Percentiles rank a stretch among this genome's conserved stretches.
Conservation (phyloP, 768 basidiomycete species). For the Coprinellus aureogranulatus region DNA sequence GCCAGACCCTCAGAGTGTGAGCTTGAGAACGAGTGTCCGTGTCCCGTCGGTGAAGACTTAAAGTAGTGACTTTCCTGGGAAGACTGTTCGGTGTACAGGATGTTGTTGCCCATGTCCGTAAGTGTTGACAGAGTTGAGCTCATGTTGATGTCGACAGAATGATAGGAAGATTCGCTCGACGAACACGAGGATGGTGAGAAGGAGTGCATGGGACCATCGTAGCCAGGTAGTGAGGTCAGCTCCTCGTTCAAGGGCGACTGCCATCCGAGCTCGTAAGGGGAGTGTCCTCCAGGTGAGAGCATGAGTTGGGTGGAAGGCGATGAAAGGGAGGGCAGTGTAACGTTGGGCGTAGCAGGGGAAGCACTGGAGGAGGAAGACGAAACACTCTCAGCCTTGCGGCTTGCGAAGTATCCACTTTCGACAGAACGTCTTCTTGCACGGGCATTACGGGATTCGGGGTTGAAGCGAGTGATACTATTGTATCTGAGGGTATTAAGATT, state of each 20-base stretch:
- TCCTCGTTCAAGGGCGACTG: slow-evolving; percentile 32
- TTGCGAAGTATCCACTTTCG: slow-evolving; percentile 25
- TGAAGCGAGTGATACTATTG: slow-evolving; percentile 52
- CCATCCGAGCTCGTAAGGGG: slow-evolving; percentile 20
- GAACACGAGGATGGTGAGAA: slow-evolving; percentile 27
- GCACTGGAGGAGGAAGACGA: slow-evolving; percentile 41
- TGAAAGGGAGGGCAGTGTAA: slow-evolving; percentile 16
- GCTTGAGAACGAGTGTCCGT: slow-evolving; percentile 13
- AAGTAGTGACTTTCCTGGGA: slow-evolving; percentile 6
- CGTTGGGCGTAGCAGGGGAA: slow-evolving; percentile 37
- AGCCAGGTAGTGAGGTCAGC: slow-evolving; percentile 25
- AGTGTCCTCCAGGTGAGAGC: neutral
- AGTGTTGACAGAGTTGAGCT: slow-evolving; percentile 30
- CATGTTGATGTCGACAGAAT: slow-evolving; percentile 32
- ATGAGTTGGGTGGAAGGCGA: slow-evolving; percentile 19
- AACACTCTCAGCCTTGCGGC: slow-evolving; percentile 35
- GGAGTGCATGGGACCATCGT: slow-evolving; percentile 18
- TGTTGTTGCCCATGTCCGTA: slow-evolving; percentile 28
- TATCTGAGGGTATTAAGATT: slow-evolving; percentile 32
- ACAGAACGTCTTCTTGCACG: slow-evolving; percentile 39
- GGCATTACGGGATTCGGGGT: slow-evolving; percentile 34
- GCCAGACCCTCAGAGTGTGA: slow-evolving; percentile 17
- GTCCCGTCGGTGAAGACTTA: slow-evolving; percentile 5
- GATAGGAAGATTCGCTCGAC: slow-evolving; percentile 27
- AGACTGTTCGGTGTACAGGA: slow-evolving; percentile 10